Evolutionary conservation across 257 asterid genomes (phyloP).

Genomic region (Osmanthus fragrans): DNA sequence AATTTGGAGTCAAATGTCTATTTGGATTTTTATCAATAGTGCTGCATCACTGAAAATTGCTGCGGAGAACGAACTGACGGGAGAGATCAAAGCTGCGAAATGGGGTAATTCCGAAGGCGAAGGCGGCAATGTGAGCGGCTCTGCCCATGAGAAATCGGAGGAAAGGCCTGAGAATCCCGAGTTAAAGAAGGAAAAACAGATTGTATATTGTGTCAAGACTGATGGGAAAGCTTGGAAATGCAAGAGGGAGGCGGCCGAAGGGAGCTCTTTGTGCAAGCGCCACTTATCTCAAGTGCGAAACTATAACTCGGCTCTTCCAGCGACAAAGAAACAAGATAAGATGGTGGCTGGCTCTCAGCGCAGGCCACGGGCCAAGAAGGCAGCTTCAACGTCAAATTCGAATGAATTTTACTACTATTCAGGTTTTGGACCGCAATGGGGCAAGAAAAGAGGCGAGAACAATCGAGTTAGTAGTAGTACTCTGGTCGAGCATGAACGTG

Average conservation of each 20-base stretch:
- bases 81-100: background rate
- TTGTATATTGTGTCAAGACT: constrained; percentile 39
- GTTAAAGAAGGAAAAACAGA: background rate
- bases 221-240: constrained; percentile 72
- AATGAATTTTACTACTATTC: constrained; percentile 20
- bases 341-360: background rate
- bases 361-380: background rate
- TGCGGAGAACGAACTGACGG: background rate
- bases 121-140: background rate
- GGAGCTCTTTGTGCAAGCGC: constrained; percentile 46
- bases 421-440: constrained; percentile 21
- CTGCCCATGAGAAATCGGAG: background rate
- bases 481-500: background rate
- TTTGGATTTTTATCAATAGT: background rate
- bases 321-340: constrained; percentile 28
- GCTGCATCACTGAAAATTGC: background rate
- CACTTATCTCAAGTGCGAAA: constrained; percentile 35
- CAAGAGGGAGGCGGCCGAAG: constrained; percentile 36
- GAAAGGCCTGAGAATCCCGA: background rate
- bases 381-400: background rate
- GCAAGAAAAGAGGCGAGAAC: constrained; percentile 8
- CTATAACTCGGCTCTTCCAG: constrained; percentile 15
- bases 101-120: background rate
- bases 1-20: background rate
- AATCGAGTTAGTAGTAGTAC: too few species aligned